phyloP scores from a whole-genome alignment of 2,329 filamentous ascomycete species.

The Geosmithia flava region DNA sequence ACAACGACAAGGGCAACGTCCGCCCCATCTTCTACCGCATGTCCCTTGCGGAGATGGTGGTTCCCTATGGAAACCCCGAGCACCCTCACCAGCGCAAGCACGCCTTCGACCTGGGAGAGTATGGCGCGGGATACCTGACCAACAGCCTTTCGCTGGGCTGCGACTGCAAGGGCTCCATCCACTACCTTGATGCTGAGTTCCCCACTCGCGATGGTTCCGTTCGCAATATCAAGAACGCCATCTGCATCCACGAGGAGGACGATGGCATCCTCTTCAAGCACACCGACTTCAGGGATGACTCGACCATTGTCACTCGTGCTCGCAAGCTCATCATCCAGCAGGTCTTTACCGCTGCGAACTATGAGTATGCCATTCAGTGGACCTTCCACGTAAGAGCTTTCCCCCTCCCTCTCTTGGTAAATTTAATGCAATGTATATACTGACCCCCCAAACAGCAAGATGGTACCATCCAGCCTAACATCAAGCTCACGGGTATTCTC shows the following conservation, averaged over 20 bases:
- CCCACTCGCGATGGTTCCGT: constrained; percentile 66
- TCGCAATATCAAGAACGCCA: constrained; percentile 79
- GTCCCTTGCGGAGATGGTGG: constrained; percentile 87
- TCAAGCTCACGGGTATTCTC: constrained; percentile 82
- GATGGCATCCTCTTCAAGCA: constrained; percentile 89
- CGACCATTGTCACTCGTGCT: constrained; percentile 72
- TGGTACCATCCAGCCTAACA: constrained; percentile 81
- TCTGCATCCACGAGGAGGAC: constrained; percentile 94
- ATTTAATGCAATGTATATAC: no score
- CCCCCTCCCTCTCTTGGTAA: neutral
- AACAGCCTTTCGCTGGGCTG: constrained; percentile 67
- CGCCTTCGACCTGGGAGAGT: constrained; percentile 71
- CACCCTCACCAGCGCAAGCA: constrained; percentile 72
- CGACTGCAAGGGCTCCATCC: constrained; percentile 82
- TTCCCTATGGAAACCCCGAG: constrained; percentile 76
- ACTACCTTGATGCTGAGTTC: constrained; percentile 83
- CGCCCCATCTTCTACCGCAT: constrained; percentile 80
- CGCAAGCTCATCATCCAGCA: constrained; percentile 81
- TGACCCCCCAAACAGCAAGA: constrained; percentile 43
- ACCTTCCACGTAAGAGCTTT: constrained; percentile 3
- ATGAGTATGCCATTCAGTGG: constrained; percentile 59
- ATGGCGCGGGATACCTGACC: constrained; percentile 74
- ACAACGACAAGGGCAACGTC: constrained; percentile 68
- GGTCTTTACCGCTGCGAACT: constrained; percentile 91
- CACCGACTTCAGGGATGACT: constrained; percentile 85